phyloP scores from a whole-genome alignment of 176 grass and related monocot genomes.

The Aegilops longissima region DNA sequence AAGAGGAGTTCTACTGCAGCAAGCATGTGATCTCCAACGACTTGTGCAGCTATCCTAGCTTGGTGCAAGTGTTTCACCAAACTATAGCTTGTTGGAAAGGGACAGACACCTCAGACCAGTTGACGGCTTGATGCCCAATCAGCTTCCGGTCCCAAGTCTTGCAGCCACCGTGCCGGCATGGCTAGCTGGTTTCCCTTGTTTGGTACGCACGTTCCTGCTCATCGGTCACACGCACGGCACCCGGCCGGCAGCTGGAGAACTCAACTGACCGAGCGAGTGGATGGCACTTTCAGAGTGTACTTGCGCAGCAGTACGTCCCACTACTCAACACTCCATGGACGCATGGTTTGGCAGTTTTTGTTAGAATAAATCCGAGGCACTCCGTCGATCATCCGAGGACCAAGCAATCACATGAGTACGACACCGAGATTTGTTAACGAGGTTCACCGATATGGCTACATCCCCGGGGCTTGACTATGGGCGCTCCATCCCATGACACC shows the following conservation, averaged over 20 bases:
- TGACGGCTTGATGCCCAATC: neutral
- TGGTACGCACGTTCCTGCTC: too few relatives aligned
- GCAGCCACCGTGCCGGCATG: neutral
- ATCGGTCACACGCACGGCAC: neutral
- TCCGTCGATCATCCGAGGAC: too few relatives aligned
- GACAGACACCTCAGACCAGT: neutral
- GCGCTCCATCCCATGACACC: too few relatives aligned
- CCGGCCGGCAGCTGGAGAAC: neutral
- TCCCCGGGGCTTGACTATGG: too few relatives aligned
- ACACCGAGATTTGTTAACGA: too few relatives aligned
- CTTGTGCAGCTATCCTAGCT: neutral
- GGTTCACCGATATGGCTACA: too few relatives aligned
- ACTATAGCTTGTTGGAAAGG: neutral
- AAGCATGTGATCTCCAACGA: neutral
- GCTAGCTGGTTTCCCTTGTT: too few relatives aligned
- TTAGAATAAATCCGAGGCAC: neutral
- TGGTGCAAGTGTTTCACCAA: neutral
- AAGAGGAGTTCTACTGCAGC: neutral
- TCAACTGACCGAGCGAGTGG: neutral
- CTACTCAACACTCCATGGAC: neutral
- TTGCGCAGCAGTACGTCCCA: neutral
- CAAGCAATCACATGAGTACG: too few relatives aligned
- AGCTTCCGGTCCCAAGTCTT: neutral
- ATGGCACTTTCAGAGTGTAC: neutral
- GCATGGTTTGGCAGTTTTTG: neutral